phyloP scores from a whole-genome alignment of 805 yeast genomes.

The Spathaspora arborariae region DNA sequence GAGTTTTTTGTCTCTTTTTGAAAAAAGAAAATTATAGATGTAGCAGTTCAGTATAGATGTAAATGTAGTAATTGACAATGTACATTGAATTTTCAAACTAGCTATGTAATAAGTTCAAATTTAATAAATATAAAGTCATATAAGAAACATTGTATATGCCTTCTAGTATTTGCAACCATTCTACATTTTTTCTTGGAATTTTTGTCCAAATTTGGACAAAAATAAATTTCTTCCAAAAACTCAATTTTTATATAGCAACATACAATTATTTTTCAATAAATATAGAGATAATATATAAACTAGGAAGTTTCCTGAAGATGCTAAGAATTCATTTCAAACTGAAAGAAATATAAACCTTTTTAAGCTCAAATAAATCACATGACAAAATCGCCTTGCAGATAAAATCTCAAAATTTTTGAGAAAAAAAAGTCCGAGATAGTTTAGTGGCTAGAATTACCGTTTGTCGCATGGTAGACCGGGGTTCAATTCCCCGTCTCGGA shows the following conservation, averaged over 20 bases:
- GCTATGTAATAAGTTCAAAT: too few relatives aligned
- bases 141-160: too few relatives aligned
- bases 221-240: background rate
- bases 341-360: background rate
- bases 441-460: slow-evolving; percentile 17
- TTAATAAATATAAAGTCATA: too few relatives aligned
- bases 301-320: background rate
- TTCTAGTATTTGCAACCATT: background rate
- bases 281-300: background rate
- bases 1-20: too few relatives aligned
- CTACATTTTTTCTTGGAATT: background rate
- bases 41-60: too few relatives aligned
- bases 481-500: slow-evolving; percentile 21
- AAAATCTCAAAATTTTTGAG: background rate
- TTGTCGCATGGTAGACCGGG: slow-evolving; percentile 21
- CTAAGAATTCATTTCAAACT: background rate
- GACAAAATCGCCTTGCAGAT: background rate
- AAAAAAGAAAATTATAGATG: too few relatives aligned
- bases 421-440: slow-evolving; percentile 8
- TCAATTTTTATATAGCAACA: background rate
- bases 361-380: background rate
- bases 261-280: background rate
- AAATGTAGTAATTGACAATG: too few relatives aligned
- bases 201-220: background rate
- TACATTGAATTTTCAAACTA: too few relatives aligned